Evolutionary conservation across 768 basidiomycete genomes (phyloP), one percentile per base, ranked within the genome.

Genomic region (Sporobolomyces pararoseus): DNA sequence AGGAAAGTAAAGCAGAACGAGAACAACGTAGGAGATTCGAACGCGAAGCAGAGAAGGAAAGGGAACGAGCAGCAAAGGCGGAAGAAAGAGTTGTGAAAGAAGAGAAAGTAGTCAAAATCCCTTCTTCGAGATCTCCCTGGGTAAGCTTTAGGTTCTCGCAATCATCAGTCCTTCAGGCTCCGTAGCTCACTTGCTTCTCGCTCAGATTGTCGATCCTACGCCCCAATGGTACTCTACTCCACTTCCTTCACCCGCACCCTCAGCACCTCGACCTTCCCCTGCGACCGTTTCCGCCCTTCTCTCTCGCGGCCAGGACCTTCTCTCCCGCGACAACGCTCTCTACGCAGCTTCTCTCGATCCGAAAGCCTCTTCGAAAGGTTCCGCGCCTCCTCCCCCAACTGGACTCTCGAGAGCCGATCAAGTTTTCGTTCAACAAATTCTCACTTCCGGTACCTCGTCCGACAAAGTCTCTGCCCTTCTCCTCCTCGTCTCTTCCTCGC

Each of bases 401-500:
- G 72, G 72, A 9, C 66, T 74, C 32, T 67, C 68, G 32, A 74
- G 70, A 44, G 65, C 72, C 25, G 72, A 74, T 51, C 72, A 74
- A 53, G 63, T 78, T 75, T 98, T 98, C 81, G 83, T 98, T 52
- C 83, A 87, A 59, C 89, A 89, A 75, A 88, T 98, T 65, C 86
- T 96, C 31, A 83, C 86, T 46, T 87, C 87, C 31, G 95, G 95
- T 65, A 98, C 95, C 4, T 85, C 94, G 21, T 91, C 90, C 21
- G 95, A 97, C 78, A 84, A 91, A 63, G 85, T 98, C 1, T 90
- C 90, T 71, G 94, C 95, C 0, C 82, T 98, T 60, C 91, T 92
- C 25, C 81, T 97, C 47, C 83, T 97, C 55, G 90, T 93, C 25
- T 89, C 95, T 3, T 71, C 70, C 29, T 72, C 71, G 0, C 75